Base-by-base conservation (phyloP, 257 asterid species). In the Osmanthus fragrans region DNA sequence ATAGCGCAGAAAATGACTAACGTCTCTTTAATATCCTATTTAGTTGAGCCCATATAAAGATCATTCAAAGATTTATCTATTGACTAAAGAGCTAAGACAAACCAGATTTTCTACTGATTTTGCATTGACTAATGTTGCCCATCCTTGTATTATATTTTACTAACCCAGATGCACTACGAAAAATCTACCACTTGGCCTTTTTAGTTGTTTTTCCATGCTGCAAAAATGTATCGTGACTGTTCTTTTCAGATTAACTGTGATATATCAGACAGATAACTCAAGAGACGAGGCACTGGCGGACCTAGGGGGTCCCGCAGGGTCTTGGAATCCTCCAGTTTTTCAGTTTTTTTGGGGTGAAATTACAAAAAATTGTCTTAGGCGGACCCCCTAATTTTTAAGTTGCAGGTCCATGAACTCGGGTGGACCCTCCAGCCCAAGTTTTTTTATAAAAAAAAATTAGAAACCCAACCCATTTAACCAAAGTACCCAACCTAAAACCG, bases 201-300 rank as follows among this genome's bases (percentile, higher is more conserved):
- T 47, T 16, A 47, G 18, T 47, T 47, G 1, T 47, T 47, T 47
- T 47, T 16, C 4, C 18, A 47, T 47, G 58, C 4, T 16, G n/a
- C 21, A 5, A 47, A 13, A 47, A 47, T 47, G n/a, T 16, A 47
- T 16, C 15, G 58, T 27, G 4, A 47, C 6, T 4, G 4, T 25
- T 19, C 72, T 75, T 51, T 40, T 1, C 7, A 56, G 11, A 6
- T n/a, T 64, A 34, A 58, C 71, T 80, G 54, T 75, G 86, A 76
- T 92, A 90, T 76, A 80, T 91, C 73, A 89, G 97, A 72, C 98
- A 96, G 80, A 88, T 96, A 84, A 97, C 98, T 30, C 99, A 93
- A 49, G 98, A 96, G 83, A 80, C 88, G 13, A n/a, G n/a, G n/a
- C n/a, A n/a, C n/a, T n/a, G n/a, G n/a, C n/a, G n/a, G n/a, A n/a